Evolutionary conservation across 2,329 filamentous ascomycete genomes (phyloP), one percentile per base, ranked within the genome.

Genomic region (Epicoccum sorghinum): DNA sequence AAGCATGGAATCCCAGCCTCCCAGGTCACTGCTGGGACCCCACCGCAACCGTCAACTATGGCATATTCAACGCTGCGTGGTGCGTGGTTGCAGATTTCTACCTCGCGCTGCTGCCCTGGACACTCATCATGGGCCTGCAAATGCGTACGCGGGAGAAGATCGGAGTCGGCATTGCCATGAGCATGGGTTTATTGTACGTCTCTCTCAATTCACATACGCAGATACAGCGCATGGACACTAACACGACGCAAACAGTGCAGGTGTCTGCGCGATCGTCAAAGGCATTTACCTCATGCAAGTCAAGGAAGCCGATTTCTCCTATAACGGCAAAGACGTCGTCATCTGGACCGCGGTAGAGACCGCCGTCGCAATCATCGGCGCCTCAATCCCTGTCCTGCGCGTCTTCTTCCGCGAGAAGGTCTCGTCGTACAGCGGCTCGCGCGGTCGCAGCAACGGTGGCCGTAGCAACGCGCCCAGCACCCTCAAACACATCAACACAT

Each of bases 281-380:
- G 67, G 68, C 8, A 37, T 64, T 9, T 70, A 69, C 36, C 13
- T 69, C 1, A 49, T 66, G 13, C 64, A 70, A 47, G 56, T 71
- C 5, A 56, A 59, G 1, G 38, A 66, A 14, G 22, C 54, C 14
- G 66, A 71, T 42, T 70, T 71, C 39, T 69, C 57, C 48, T 69
- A 66, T 53, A 62, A 68, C 38, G 68, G 67, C 33, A 69, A 64
- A 46, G 65, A 71, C 35, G 62, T 70, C 12, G 65, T 60, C 1
- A 67, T 71, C 32, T 71, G 68, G 68, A 70, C 67, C 10, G 62
- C 50, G 3, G 65, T 66, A 4, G 68, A 71, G 53, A 70, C 64
- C 25, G 65, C 67, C 30, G 65, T 65, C 4, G 66, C 68, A 24
- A 68, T 71, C 4, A 60, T 69, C 40, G 68, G 59, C 8, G 67